Conservation (phyloP, 371 early-diverging fungal species). For the Lichtheimia corymbifera region DNA sequence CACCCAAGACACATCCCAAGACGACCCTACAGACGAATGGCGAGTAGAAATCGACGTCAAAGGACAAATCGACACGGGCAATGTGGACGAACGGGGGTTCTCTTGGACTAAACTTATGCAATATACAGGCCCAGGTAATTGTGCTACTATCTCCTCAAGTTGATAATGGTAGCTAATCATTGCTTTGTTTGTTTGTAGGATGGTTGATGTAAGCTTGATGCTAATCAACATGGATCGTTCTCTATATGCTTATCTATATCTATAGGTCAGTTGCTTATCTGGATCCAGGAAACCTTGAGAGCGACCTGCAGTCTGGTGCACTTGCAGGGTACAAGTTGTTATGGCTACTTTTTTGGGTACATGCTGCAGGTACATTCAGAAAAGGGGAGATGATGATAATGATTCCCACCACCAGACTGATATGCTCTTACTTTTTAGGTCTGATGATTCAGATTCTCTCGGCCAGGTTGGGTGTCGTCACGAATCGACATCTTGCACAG, state of each 20-base stretch:
- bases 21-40: conserved; percentile 6
- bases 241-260: not conserved
- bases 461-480: conserved; percentile 67
- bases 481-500: conserved; percentile 68
- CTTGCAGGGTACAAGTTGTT: conserved; percentile 65
- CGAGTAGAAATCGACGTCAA: conserved; percentile 43
- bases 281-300: conserved; percentile 79
- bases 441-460: conserved; percentile 66
- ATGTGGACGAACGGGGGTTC: conserved; percentile 30
- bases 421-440: conserved; percentile 14
- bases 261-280: conserved; percentile 71
- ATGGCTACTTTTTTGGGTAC: conserved; percentile 67
- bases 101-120: conserved; percentile 54
- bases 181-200: conserved; percentile 18
- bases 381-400: not conserved
- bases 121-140: conserved; percentile 57
- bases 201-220: conserved; percentile 43
- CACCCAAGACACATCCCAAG: not conserved
- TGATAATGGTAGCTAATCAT: not conserved
- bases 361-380: conserved; percentile 50
- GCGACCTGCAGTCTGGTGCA: conserved; percentile 74
- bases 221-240: not conserved
- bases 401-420: not conserved
- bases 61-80: conserved; percentile 45
- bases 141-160: not conserved